Percentiles rank a stretch among this genome's conserved stretches.
Evolutionary conservation across 2,329 filamentous ascomycete genomes (phyloP).

Genomic region (Beauveria sp.): DNA sequence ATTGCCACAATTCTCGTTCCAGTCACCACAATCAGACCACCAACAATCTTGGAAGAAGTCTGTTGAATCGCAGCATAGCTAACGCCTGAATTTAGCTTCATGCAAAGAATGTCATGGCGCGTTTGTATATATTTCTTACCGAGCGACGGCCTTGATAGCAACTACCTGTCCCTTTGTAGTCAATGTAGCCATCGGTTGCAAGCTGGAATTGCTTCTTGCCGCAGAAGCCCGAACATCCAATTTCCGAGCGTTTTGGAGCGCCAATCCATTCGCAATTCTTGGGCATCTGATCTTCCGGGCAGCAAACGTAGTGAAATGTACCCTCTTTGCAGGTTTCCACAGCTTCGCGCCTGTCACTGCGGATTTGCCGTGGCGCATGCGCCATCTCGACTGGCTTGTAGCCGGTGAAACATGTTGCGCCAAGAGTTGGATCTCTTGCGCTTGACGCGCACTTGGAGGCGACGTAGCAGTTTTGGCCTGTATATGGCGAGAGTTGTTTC

Average conservation of each 20-base stretch:
- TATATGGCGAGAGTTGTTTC: slow-evolving; percentile 17
- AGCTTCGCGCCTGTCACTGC: background rate
- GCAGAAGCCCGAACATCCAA: slow-evolving; percentile 16
- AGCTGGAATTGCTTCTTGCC: slow-evolving; percentile 14
- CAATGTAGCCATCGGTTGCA: slow-evolving; percentile 11
- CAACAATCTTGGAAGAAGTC: slow-evolving; percentile 16
- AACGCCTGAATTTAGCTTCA: background rate
- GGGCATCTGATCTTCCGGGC: slow-evolving; percentile 20
- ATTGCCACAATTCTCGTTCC: background rate
- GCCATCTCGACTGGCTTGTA: background rate
- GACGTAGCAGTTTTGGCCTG: slow-evolving; percentile 22
- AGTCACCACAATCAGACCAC: slow-evolving; percentile 16
- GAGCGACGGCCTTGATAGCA: slow-evolving; percentile 12
- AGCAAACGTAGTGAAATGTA: slow-evolving; percentile 22
- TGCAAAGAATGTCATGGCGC: background rate
- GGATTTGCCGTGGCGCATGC: background rate
- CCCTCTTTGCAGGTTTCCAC: slow-evolving; percentile 16
- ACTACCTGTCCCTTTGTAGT: slow-evolving; percentile 11
- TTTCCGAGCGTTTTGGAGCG: slow-evolving; percentile 14
- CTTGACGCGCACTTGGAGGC: slow-evolving; percentile 14
- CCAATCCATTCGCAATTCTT: slow-evolving; percentile 22
- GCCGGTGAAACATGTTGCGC: background rate
- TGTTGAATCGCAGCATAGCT: slow-evolving; percentile 19
- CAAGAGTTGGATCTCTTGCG: background rate
- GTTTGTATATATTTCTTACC: background rate